Base-by-base conservation (phyloP, 345 rosid species). In the Lumnitzera racemosa region DNA sequence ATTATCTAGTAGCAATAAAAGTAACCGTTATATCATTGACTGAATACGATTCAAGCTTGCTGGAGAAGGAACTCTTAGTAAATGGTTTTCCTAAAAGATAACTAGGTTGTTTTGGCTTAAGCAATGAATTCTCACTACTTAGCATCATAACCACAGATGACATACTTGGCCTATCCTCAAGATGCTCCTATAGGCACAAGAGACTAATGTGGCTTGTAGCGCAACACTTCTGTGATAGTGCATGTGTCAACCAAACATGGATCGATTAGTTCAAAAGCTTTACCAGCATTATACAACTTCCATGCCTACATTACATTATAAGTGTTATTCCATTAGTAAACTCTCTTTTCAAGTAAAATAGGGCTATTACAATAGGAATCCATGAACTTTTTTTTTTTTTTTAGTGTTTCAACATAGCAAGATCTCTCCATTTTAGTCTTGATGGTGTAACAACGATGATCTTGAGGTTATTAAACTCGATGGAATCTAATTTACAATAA, bases 121-220 rank as follows among this genome's bases (percentile, higher is more conserved):
- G 70, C 78, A 74, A 61, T 17, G 74, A 61, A 16, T 61, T 65
- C 48, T 74, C 78, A 49, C 78, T 69, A 54, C 74, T 63, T 49
- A 70, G 61, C 78, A 74, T 74, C 23, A 74, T 10, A 9, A 74
- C 52, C n/a, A 57, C 72, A 13, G 78, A 70, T 24, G 72, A 51
- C 71, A 74, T 74, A 14, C 60, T 66, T 16, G 78, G 78, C 29
- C 78, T 70, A 24, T 74, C 74, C 14, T 74, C 74, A 23, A 70
- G 61, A 1, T 69, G 47, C 31, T 74, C 72, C 60, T 74, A 72
- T 2, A 74, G 71, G 51, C 78, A 74, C 13, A 74, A 55, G 2
- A 74, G 68, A 9, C 78, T 74, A 24, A 74, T 72, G 1, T 74
- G 72, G 46, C n/a, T 67, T 50, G 66, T 75, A 74, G 56, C 78